Evolutionary conservation across 1,139 yeast species (phyloP).

Genomic region (Yamadazyma diddensiae): DNA sequence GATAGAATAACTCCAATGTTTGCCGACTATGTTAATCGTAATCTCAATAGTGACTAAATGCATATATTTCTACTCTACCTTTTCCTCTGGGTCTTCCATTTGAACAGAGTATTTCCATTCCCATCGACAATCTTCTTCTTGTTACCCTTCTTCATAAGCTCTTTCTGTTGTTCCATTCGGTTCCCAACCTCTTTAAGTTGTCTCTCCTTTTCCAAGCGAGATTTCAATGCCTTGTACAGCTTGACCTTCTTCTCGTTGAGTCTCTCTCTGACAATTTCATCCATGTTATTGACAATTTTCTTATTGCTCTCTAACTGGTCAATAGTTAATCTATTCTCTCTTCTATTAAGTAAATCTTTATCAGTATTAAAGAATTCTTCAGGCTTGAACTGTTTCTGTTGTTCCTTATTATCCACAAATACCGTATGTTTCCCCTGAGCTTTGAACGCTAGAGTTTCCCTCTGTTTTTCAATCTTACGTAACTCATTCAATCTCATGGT

Average conservation of each 20-base stretch:
- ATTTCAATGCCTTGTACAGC: conserved; percentile 52
- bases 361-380: conserved; percentile 71
- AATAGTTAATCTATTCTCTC: conserved; percentile 69
- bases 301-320: conserved; percentile 54
- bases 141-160: conserved; percentile 86
- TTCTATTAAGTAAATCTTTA: conserved; percentile 53
- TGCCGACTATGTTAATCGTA: conserved; percentile 67
- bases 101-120: conserved; percentile 68
- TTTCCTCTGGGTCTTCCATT: conserved; percentile 87
- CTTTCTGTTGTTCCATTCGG: conserved; percentile 74
- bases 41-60: conserved; percentile 31
- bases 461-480: conserved; percentile 60
- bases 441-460: conserved; percentile 51
- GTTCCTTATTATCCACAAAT: conserved; percentile 66
- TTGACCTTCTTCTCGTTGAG: conserved; percentile 56
- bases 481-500: conserved; percentile 71
- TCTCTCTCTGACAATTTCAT: conserved; percentile 37
- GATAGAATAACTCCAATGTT: conserved; percentile 69
- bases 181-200: conserved; percentile 67
- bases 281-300: conserved; percentile 25
- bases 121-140: conserved; percentile 69
- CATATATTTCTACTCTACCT: conserved; percentile 33
- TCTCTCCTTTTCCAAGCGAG: conserved; percentile 62
- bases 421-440: conserved; percentile 77
- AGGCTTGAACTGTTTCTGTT: conserved; percentile 59